Evolutionary conservation across 306 rosid species (phyloP), one percentile per base, ranked within the genome.

Genomic region (Quercus robur): DNA sequence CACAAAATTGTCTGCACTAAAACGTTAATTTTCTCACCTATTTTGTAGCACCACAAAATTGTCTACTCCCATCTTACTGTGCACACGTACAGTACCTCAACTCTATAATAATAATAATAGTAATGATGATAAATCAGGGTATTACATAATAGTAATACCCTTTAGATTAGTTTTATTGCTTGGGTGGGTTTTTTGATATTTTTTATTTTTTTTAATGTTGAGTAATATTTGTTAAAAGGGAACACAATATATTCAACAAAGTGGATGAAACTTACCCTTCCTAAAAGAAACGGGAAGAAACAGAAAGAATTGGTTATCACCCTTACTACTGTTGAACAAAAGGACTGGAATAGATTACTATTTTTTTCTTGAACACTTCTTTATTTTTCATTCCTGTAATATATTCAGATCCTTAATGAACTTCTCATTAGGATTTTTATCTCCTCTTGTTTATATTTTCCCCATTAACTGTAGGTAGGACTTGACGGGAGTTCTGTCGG

Each of bases 401-500:
- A 75, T 35, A 20, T 11, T 31, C 19, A 26, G 6, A 35, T 57
- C n/a, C 20, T 33, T 70, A 23, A 6, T 44, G 19, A 15, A 20
- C 28, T 77, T 31, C 14, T 5, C 23, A 14, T 25, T 67, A n/a
- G 52, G 18, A 46, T 56, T 49, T 49, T 68, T 56, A 18, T 7
- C 19, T 19, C 69, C 25, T 67, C 62, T 3, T 18, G 19, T 49
- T 69, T 58, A 15, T 68, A 38, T 71, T 70, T 72, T 81, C 68
- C 58, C 76, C 61, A 8, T 75, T 82, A 49, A 80, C 82, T 85
- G 84, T 83, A 95, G 99, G 99, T 95, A 74, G 99, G 99, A 58
- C 90, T 93, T 56, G 99, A 95, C 89, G 99, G 99, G 70, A 95
- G 98, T 88, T 89, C 99, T 70, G 94, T 75, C 74, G 99, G 99